A percentile compares a stretch with the other conserved stretches of the same genome.
These are phyloP conservation scores for Aquanectria penicillioides DNA, from an alignment of 2,329 filamentous ascomycete species.

Conservation along the genomic window DNA sequence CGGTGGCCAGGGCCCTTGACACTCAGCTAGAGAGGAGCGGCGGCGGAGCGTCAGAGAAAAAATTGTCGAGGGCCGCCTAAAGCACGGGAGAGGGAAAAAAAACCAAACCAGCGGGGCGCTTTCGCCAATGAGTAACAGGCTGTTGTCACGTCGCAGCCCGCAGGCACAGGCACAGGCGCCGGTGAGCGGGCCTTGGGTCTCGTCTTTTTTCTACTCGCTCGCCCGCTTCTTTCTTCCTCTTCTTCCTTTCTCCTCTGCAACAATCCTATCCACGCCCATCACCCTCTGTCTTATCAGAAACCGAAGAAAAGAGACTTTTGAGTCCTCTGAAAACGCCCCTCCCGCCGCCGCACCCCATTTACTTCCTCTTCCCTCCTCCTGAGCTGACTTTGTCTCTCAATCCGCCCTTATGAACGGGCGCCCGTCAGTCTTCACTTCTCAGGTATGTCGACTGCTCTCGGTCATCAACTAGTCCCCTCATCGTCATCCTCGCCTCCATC, in stretches of 20 bases:
- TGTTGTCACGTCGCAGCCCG: conserved; percentile 31
- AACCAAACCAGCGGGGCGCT: conserved; percentile 17
- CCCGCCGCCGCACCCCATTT: conserved; percentile 19
- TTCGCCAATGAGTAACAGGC: conserved; percentile 38
- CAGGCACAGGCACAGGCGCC: background rate
- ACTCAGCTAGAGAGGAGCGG: too few relatives aligned
- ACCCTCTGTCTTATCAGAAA: conserved; percentile 7
- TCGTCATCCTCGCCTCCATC: too few relatives aligned
- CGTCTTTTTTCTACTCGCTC: conserved; percentile 27
- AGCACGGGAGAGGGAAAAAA: conserved; percentile 12
- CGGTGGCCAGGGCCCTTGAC: too few relatives aligned
- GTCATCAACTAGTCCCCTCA: too few relatives aligned
- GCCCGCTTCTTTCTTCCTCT: conserved; percentile 12
- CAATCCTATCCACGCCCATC: background rate
- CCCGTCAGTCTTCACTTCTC: conserved; percentile 86
- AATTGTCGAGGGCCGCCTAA: background rate
- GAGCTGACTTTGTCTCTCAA: conserved; percentile 50
- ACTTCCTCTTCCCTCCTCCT: conserved; percentile 29
- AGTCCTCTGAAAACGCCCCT: conserved; percentile 16
- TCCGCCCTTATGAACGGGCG: conserved; percentile 87
- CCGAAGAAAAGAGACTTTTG: conserved; percentile 28
- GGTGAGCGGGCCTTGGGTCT: conserved; percentile 19
- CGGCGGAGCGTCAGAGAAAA: too few relatives aligned
- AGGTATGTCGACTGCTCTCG: conserved; percentile 66
- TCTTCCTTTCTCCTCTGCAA: conserved; percentile 25